Conservation (phyloP, 75 land plant genomes). For the Isoetes taiwanensis region DNA sequence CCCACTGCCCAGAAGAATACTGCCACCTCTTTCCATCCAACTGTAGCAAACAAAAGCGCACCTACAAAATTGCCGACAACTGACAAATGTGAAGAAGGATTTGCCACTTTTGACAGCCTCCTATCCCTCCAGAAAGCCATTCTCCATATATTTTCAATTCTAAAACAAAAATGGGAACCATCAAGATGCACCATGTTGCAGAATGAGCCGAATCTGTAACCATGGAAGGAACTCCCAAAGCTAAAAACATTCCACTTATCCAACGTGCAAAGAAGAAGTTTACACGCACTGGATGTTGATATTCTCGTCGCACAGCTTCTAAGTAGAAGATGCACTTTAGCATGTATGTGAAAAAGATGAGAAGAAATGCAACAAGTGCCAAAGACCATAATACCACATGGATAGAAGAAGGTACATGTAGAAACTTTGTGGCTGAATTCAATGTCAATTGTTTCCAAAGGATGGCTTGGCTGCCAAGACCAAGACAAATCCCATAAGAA, state of each 20-base stretch:
- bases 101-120: neutral
- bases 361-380: neutral
- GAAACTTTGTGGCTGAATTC: too few relatives aligned
- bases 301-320: constrained; percentile 3
- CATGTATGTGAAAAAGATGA: neutral
- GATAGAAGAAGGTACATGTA: neutral
- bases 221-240: neutral
- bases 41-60: neutral
- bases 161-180: neutral
- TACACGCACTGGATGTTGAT: neutral
- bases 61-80: constrained; percentile 6
- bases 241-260: neutral
- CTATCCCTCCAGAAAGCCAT: constrained; percentile 5
- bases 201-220: neutral
- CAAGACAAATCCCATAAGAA: neutral
- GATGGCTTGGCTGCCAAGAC: constrained; percentile 6
- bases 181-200: neutral
- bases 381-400: constrained; percentile 1
- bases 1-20: constrained; percentile 3
- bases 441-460: neutral
- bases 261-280: constrained; percentile 9
- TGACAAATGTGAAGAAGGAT: neutral
- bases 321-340: constrained; percentile 6
- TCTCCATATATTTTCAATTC: neutral
- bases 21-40: constrained; percentile 1